Base-by-base conservation (phyloP, 371 early-diverging fungal species). In the Catenaria anguillulae region DNA sequence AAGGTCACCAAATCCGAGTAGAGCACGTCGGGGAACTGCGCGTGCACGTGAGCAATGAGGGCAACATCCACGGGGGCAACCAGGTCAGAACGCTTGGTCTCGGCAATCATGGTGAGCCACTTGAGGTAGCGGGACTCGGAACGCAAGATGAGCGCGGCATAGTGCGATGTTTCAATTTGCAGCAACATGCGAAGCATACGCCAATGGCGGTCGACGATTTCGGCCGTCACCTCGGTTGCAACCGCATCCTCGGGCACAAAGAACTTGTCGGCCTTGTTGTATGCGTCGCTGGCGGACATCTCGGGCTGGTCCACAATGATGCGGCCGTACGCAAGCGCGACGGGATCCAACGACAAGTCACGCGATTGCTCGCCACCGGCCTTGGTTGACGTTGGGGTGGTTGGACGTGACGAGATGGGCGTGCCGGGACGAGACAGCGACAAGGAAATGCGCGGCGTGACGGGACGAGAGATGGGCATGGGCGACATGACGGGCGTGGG, bases 91-190 rank as follows among this genome's bases (percentile, higher is more conserved):
- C 36, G 33, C 17, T 35, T 12, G 15, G 58, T 58, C 26, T 42
- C 58, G 1, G 36, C n/a, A 23, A 58, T 12, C 40, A 40, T 10
- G 26, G 34, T 35, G 26, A 58, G 43, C 58, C 58, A 58, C 42
- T 58, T 58, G 24, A 58, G 58, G 31, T 58, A 58, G 15, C 58
- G 58, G 29, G 36, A 24, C 42, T 58, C 58, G 43, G 58, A 58
- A 8, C 58, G 58, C 29, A 50, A 26, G 21, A 58, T 33, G 15
- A 58, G 58, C 0, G 58, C 58, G 15, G 43, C 24, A 31, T 58
- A 36, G 24, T 58, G 36, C 40, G 26, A 24, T 12, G 36, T 40
- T 26, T 58, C 58, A 15, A 40, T 58, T 17, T 58, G 40, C 42
- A 58, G 34, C 1, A 58, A 31, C 4, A 58, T 24, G 36, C 42